Evolutionary conservation across 2,329 filamentous ascomycete genomes (phyloP).

Genomic region (Penicillium sp.): DNA sequence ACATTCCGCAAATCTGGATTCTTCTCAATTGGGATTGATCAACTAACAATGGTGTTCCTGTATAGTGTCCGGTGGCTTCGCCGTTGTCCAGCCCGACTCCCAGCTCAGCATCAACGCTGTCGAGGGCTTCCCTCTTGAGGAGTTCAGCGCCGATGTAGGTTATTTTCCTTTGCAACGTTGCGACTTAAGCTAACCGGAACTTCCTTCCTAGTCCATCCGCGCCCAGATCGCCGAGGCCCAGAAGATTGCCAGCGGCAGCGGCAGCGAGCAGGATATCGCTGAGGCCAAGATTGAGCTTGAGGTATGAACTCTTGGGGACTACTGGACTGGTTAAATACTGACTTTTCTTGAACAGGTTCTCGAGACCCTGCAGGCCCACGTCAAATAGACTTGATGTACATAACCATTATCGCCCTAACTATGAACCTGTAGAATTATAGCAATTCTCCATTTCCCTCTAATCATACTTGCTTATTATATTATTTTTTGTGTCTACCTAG

Average conservation of each 20-base stretch:
- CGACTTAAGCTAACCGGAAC: constrained; percentile 4
- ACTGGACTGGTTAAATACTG: constrained; percentile 2
- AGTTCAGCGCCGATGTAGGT: constrained; percentile 81
- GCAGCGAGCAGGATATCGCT: constrained; percentile 95
- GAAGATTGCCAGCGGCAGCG: constrained; percentile 85
- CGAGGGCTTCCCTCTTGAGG: constrained; percentile 90
- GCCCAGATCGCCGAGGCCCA: constrained; percentile 91
- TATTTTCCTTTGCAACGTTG: background rate
- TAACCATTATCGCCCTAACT: constrained; percentile 32
- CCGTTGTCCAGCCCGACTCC: constrained; percentile 93
- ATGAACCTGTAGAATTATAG: constrained; percentile 42
- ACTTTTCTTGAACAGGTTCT: constrained; percentile 39
- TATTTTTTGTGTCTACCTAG: constrained; percentile 6
- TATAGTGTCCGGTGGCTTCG: constrained; percentile 91
- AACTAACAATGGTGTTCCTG: constrained; percentile 18
- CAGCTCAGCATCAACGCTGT: constrained; percentile 96
- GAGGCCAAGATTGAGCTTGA: constrained; percentile 99
- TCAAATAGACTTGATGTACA: constrained; percentile 48
- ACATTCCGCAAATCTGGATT: constrained; percentile 4
- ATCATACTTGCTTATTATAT: constrained; percentile 13
- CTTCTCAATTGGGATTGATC: constrained; percentile 2
- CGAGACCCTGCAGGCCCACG: constrained; percentile 47
- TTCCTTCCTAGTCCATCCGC: constrained; percentile 61
- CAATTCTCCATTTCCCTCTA: constrained; percentile 27
- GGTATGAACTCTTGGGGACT: constrained; percentile 53